Evolutionary conservation across 23 red algal species (phyloP).

Genomic region (Gracilaria domingensis): DNA sequence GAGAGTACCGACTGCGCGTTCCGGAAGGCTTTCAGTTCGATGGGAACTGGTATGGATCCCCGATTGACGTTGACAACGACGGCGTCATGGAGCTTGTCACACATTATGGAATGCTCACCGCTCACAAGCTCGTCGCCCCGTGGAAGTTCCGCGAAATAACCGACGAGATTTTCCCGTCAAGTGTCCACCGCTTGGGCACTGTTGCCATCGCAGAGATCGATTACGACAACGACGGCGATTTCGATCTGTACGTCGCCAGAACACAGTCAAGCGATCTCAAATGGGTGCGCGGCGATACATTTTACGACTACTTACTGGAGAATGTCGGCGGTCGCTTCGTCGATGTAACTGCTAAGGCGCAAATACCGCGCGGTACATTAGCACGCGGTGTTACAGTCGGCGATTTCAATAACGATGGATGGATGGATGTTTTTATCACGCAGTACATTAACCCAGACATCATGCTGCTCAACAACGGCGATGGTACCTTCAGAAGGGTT

Average conservation of each 20-base stretch:
- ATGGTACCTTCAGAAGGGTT: conserved; percentile 32
- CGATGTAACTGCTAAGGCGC: conserved; percentile 49
- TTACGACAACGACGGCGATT: conserved; percentile 77
- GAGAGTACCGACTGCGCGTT: not conserved
- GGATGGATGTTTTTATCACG: conserved; percentile 60
- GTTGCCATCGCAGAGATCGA: conserved; percentile 64
- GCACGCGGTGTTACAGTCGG: conserved; percentile 65
- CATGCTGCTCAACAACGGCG: conserved; percentile 64
- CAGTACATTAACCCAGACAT: conserved; percentile 47
- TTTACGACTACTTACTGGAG: conserved; percentile 48
- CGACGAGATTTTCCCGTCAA: conserved; percentile 16
- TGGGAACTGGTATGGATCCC: conserved; percentile 24
- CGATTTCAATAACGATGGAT: conserved; percentile 83
- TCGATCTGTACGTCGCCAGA: conserved; percentile 68
- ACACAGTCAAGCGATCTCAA: conserved; percentile 46
- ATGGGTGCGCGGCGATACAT: conserved; percentile 41
- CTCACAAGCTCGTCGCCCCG: not conserved
- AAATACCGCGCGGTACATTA: conserved; percentile 43
- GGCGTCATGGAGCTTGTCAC: conserved; percentile 52
- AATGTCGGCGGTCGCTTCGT: conserved; percentile 46
- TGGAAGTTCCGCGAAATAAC: conserved; percentile 18
- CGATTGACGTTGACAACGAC: conserved; percentile 61
- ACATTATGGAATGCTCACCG: conserved; percentile 16
- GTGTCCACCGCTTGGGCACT: not conserved
- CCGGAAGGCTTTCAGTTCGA: conserved; percentile 26